Percentiles rank a stretch among this genome's conserved stretches.
phyloP scores from a whole-genome alignment of 176 grass and related monocot species.

The Urochloa ruziziensis region DNA sequence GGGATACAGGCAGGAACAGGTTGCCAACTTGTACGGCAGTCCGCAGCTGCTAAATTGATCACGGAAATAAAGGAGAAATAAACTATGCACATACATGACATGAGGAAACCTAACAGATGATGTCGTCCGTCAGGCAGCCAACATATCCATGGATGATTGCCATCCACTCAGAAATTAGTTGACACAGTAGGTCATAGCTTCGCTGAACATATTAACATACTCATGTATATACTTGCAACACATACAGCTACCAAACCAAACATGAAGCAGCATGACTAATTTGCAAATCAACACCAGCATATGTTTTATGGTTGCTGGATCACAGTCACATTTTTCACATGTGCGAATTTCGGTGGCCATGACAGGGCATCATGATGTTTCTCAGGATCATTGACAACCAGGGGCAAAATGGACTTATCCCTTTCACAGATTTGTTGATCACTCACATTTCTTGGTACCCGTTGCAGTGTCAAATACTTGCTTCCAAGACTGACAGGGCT shows the following conservation, averaged over 20 bases:
- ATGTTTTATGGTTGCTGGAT: neutral
- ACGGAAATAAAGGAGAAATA: neutral
- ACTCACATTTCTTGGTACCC: too few relatives aligned
- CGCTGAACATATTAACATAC: neutral
- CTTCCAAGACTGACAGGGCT: neutral
- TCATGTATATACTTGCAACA: too few relatives aligned
- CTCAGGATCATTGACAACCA: too few relatives aligned
- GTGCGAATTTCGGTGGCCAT: neutral
- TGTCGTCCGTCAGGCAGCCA: neutral
- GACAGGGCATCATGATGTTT: too few relatives aligned
- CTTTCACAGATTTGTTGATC: too few relatives aligned
- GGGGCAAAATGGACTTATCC: too few relatives aligned
- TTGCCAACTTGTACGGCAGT: neutral
- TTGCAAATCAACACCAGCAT: too few relatives aligned
- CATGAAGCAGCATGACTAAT: neutral
- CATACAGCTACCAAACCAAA: neutral
- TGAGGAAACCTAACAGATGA: neutral
- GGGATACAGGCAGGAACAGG: neutral
- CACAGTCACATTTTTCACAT: conserved; percentile 8
- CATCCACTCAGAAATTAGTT: too few relatives aligned
- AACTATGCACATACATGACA: neutral
- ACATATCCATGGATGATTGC: too few relatives aligned
- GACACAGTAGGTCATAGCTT: neutral
- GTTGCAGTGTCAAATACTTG: too few relatives aligned
- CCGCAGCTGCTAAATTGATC: neutral